These are phyloP conservation scores for Flaveria trinervia DNA, from an alignment of 129 eudicot species.

Conservation along the genomic window DNA sequence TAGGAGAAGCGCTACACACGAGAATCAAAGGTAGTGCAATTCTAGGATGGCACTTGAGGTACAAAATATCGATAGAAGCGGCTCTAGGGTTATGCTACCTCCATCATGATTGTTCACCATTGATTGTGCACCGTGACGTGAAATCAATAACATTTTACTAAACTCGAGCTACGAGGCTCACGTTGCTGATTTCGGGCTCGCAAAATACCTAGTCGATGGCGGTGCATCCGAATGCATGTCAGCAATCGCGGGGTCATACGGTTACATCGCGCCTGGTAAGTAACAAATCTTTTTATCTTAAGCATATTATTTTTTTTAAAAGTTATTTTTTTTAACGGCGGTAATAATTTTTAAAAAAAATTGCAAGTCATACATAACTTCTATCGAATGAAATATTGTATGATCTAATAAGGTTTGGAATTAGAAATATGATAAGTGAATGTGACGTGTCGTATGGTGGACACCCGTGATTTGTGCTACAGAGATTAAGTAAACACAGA, in stretches of 20 bases:
- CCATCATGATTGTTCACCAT: constrained; percentile 92
- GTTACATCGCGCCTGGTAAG: constrained; percentile 98
- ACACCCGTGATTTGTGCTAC: constrained; percentile 45
- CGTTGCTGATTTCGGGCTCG: constrained; percentile 94
- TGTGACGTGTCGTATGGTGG: constrained; percentile 35
- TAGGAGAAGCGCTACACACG: constrained; percentile 85
- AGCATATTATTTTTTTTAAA: background rate
- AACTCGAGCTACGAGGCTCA: constrained; percentile 82
- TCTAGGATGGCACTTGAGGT: constrained; percentile 77
- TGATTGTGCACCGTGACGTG: constrained; percentile 89
- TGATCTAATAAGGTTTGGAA: constrained; percentile 5
- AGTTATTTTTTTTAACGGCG: too few relatives aligned
- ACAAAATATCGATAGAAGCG: constrained; percentile 75
- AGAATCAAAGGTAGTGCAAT: constrained; percentile 62
- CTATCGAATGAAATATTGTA: background rate
- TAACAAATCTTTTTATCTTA: background rate
- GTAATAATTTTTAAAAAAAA: too few relatives aligned
- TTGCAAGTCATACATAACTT: background rate
- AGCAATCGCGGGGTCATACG: constrained; percentile 92
- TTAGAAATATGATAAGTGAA: constrained; percentile 1
- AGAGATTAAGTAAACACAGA: constrained; percentile 19
- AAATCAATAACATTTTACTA: constrained; percentile 78
- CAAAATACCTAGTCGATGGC: constrained; percentile 78
- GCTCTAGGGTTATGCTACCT: constrained; percentile 88
- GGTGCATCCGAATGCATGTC: constrained; percentile 93